Evolutionary conservation across 441 rosid genomes (phyloP).

Genomic region (Francoa sonchifolia): DNA sequence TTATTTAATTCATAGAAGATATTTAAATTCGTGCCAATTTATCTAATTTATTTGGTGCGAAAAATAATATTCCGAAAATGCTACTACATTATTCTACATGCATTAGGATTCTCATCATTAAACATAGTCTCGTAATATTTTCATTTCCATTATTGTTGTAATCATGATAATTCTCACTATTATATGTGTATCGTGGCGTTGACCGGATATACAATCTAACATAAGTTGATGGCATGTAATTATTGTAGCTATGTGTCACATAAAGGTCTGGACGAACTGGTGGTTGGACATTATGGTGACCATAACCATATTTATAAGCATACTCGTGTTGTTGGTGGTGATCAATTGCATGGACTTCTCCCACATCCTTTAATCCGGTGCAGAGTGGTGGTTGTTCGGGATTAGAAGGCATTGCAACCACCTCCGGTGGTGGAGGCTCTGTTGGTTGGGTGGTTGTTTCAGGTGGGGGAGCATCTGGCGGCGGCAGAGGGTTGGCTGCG

Average conservation of each 20-base stretch:
- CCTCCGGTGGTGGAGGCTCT: slow-evolving; percentile 25
- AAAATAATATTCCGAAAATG: too few relatives aligned
- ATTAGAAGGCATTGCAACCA: slow-evolving; percentile 6
- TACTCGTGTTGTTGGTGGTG: slow-evolving; percentile 36
- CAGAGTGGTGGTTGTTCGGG: slow-evolving; percentile 14
- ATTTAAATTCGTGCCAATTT: too few relatives aligned
- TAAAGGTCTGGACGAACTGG: slow-evolving; percentile 3
- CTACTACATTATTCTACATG: slow-evolving; percentile 46
- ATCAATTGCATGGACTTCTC: slow-evolving; percentile 32
- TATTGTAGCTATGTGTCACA: slow-evolving; percentile 51
- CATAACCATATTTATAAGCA: slow-evolving; percentile 27
- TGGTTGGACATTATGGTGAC: slow-evolving; percentile 17
- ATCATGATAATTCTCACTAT: slow-evolving; percentile 25
- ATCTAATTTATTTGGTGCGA: too few relatives aligned
- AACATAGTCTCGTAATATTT: slow-evolving; percentile 52
- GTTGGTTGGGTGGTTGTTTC: slow-evolving; percentile 21
- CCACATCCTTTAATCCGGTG: slow-evolving; percentile 28
- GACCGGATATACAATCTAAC: slow-evolving; percentile 46
- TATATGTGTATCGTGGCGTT: slow-evolving; percentile 23
- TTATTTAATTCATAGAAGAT: too few relatives aligned
- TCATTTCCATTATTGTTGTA: slow-evolving; percentile 20
- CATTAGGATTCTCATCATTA: slow-evolving; percentile 70
- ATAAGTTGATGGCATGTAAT: slow-evolving; percentile 43
- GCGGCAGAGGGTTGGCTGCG: slow-evolving; percentile 20
- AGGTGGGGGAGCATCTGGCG: slow-evolving; percentile 10